phyloP scores from a whole-genome alignment of 2,329 filamentous ascomycete genomes.

The Scolecobasidium constrictum region DNA sequence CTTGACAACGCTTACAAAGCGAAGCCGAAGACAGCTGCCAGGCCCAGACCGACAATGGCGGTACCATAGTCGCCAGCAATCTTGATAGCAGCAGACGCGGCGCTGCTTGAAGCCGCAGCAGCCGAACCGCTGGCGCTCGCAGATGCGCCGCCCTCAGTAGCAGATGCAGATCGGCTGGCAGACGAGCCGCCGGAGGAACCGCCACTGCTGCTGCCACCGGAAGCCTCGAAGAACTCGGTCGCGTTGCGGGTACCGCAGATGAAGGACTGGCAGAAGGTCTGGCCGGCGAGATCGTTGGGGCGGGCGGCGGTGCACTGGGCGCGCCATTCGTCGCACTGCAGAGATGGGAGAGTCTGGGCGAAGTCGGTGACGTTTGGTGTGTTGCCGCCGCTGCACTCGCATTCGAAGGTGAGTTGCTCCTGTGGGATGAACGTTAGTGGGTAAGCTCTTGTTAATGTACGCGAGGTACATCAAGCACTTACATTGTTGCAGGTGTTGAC shows the following conservation, averaged over 20 bases:
- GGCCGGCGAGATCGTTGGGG: constrained; percentile 25
- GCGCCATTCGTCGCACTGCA: constrained; percentile 45
- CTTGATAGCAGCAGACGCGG: constrained; percentile 33
- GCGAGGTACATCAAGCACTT: constrained; percentile 21
- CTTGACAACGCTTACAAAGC: too few relatives aligned
- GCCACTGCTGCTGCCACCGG: constrained; percentile 18
- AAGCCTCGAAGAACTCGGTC: constrained; percentile 19
- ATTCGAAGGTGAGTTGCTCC: constrained; percentile 43
- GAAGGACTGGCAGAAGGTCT: constrained; percentile 35
- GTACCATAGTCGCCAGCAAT: constrained; percentile 41
- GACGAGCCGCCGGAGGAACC: constrained; percentile 15
- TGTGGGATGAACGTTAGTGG: constrained; percentile 15
- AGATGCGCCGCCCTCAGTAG: constrained; percentile 14
- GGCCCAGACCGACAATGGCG: constrained; percentile 39
- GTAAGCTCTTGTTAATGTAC: not conserved
- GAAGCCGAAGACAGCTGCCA: constrained; percentile 46
- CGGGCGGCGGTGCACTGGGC: constrained; percentile 27
- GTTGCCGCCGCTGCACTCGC: constrained; percentile 46
- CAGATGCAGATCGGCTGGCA: constrained; percentile 19
- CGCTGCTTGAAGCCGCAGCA: constrained; percentile 23
- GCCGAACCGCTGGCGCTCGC: constrained; percentile 15
- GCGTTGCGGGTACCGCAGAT: constrained; percentile 44
- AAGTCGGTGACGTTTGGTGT: constrained; percentile 46
- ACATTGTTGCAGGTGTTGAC: constrained; percentile 48
- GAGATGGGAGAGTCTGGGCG: constrained; percentile 47